Percentiles rank a stretch among this genome's conserved stretches.
Conservation (phyloP, 345 rosid genomes). For the Moringa oleifera region DNA sequence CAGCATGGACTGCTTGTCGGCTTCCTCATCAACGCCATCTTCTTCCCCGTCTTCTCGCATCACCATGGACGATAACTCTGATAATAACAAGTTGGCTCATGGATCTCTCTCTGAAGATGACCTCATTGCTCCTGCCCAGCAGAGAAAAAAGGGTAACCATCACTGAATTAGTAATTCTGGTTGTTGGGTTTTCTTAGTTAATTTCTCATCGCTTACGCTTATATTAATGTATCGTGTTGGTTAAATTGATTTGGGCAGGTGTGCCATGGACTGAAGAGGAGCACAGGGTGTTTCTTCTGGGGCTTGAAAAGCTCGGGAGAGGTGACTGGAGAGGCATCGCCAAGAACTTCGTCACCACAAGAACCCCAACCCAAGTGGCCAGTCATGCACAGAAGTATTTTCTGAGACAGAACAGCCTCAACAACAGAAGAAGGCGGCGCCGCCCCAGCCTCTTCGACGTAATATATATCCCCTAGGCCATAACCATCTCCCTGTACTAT, state of each 20-base stretch:
- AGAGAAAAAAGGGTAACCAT: conserved; percentile 45
- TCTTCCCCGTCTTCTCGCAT: too few relatives aligned
- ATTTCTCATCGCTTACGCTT: not conserved
- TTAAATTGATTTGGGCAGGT: too few relatives aligned
- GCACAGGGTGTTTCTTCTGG: conserved; percentile 42
- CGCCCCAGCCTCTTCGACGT: conserved; percentile 62
- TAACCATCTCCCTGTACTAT: too few relatives aligned
- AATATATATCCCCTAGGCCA: too few relatives aligned
- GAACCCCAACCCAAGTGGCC: too few relatives aligned
- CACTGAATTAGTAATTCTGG: not conserved
- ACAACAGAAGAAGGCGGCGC: conserved; percentile 32
- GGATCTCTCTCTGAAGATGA: conserved; percentile 55
- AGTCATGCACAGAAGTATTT: conserved; percentile 57
- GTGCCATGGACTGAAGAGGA: conserved; percentile 70
- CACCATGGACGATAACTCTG: not conserved
- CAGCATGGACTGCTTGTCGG: conserved; percentile 36
- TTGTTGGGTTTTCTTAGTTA: not conserved
- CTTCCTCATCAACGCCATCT: conserved; percentile 1
- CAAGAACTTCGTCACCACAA: conserved; percentile 39
- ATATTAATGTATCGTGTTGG: too few relatives aligned
- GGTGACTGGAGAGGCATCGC: conserved; percentile 78
- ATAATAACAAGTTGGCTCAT: conserved; percentile 8
- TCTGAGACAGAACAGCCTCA: conserved; percentile 27
- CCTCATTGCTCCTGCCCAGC: conserved; percentile 22
- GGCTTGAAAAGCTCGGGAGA: conserved; percentile 39